Percentiles rank a stretch among this genome's conserved stretches.
phyloP scores from a whole-genome alignment of 2,329 filamentous ascomycete genomes.

The Ceratocystis variospora region DNA sequence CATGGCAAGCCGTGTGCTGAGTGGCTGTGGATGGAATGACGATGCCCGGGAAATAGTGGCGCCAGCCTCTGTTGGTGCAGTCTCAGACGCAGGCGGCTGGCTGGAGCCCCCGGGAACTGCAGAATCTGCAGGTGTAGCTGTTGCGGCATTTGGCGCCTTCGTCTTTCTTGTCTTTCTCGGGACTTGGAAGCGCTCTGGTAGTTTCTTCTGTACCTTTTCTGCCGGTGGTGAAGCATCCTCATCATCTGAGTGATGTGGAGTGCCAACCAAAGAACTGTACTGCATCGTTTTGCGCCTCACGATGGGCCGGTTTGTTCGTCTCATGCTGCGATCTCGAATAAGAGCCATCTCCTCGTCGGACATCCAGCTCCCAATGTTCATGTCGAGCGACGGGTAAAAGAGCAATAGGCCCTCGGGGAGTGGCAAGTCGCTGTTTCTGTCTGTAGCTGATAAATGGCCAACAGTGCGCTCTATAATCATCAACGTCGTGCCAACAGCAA shows the following conservation, averaged over 20 bases:
- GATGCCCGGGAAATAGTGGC: conserved; percentile 18
- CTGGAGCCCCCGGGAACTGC: background rate
- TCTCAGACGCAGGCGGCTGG: background rate
- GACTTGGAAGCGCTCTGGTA: conserved; percentile 7
- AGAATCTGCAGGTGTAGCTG: background rate
- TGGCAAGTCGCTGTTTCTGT: conserved; percentile 44
- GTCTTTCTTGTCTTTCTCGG: conserved; percentile 17
- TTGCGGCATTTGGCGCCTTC: conserved; percentile 12
- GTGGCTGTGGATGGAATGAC: conserved; percentile 41
- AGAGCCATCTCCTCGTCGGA: conserved; percentile 93
- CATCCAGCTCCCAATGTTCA: conserved; percentile 99
- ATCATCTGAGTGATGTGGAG: conserved; percentile 67
- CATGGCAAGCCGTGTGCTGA: conserved; percentile 80
- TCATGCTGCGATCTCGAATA: conserved; percentile 67
- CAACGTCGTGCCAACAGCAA: conserved; percentile 55
- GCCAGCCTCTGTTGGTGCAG: background rate
- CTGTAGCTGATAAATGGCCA: conserved; percentile 19
- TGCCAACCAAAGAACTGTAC: conserved; percentile 71
- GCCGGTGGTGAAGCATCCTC: conserved; percentile 34
- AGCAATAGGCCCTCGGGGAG: conserved; percentile 68
- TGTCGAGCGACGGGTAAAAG: conserved; percentile 80
- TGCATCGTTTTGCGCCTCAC: conserved; percentile 76
- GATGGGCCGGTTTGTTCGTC: conserved; percentile 65
- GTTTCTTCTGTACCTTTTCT: background rate
- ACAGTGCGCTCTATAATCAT: conserved; percentile 74